A percentile compares a stretch with the other conserved stretches of the same genome.
Conservation (phyloP, 352 stramenopile genomes). For the Globisporangium takayamanum region DNA sequence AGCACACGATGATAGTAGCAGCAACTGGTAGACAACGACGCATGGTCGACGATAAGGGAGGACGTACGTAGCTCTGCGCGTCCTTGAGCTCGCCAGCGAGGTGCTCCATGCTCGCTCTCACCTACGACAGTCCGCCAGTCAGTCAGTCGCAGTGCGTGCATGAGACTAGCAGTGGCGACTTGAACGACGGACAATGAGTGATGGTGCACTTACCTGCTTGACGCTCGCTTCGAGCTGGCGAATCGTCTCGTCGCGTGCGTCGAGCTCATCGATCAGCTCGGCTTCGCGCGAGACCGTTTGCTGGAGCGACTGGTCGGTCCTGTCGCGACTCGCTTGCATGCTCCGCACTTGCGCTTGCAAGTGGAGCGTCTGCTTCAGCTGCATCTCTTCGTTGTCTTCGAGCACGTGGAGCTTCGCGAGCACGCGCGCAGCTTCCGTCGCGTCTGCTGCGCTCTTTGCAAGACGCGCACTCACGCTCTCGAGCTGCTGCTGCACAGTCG, state of each 20-base stretch:
- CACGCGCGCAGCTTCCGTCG: slow-evolving; percentile 2
- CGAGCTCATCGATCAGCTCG: slow-evolving; percentile 20
- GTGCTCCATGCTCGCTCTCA: slow-evolving; percentile 32
- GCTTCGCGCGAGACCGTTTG: slow-evolving; percentile 22
- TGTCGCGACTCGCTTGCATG: slow-evolving; percentile 16
- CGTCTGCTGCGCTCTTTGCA: slow-evolving; percentile 1
- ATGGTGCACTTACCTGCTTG: slow-evolving; percentile 10
- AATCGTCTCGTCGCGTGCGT: slow-evolving; percentile 24
- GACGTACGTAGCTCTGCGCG: slow-evolving; percentile 40
- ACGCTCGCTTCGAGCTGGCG: slow-evolving; percentile 20
- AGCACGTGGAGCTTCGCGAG: slow-evolving; percentile 12
- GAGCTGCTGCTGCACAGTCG: slow-evolving; percentile 3
- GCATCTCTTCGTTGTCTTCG: slow-evolving; percentile 18
- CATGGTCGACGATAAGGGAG: background rate
- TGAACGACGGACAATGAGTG: background rate
- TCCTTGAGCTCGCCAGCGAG: slow-evolving; percentile 47
- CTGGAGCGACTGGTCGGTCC: slow-evolving; percentile 16
- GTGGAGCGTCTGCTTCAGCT: slow-evolving; percentile 25
- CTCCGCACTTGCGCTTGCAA: slow-evolving; percentile 25
- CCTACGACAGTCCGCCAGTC: slow-evolving; percentile 1
- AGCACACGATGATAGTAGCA: background rate
- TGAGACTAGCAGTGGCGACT: background rate
- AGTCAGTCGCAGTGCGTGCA: background rate
- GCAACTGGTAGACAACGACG: background rate
- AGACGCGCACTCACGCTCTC: slow-evolving; percentile 12